phyloP scores from a whole-genome alignment of 1,284 basidiomycete species.

The Marasmius oreades region DNA sequence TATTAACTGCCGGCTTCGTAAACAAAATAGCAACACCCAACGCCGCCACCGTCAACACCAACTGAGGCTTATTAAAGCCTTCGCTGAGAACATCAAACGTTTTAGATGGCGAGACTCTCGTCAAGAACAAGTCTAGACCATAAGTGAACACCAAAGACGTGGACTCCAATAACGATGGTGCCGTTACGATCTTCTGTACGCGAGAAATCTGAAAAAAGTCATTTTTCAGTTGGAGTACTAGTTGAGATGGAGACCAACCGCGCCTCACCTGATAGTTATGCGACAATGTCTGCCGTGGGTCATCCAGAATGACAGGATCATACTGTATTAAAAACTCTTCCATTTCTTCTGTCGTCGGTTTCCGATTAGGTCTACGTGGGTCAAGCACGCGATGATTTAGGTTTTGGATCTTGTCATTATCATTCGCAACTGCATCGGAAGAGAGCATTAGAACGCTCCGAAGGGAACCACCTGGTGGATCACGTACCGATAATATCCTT shows the following conservation, averaged over 20 bases:
- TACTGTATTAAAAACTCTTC: constrained; percentile 89
- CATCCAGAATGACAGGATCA: constrained; percentile 73
- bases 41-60: constrained; percentile 79
- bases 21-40: constrained; percentile 73
- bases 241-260: too few species aligned
- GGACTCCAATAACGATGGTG: constrained; percentile 86
- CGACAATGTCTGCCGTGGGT: constrained; percentile 74
- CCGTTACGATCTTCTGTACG: constrained; percentile 56
- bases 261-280: constrained; percentile 75
- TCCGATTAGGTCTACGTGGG: constrained; percentile 79
- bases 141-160: constrained; percentile 87
- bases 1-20: constrained; percentile 70
- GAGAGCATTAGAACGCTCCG: background rate
- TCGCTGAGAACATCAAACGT: constrained; percentile 93
- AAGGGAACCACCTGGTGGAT: background rate
- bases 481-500: constrained; percentile 82
- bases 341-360: constrained; percentile 73
- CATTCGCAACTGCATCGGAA: constrained; percentile 63
- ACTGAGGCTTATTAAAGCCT: constrained; percentile 91
- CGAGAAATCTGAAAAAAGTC: background rate
- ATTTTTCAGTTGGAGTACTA: too few species aligned
- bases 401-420: constrained; percentile 70
- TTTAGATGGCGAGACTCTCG: constrained; percentile 80
- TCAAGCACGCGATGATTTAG: constrained; percentile 78
- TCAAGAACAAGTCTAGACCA: constrained; percentile 86